A percentile compares a stretch with the other conserved stretches of the same genome.
phyloP scores from a whole-genome alignment of 2,329 filamentous ascomycete genomes.

The Stromatinia cepivora region DNA sequence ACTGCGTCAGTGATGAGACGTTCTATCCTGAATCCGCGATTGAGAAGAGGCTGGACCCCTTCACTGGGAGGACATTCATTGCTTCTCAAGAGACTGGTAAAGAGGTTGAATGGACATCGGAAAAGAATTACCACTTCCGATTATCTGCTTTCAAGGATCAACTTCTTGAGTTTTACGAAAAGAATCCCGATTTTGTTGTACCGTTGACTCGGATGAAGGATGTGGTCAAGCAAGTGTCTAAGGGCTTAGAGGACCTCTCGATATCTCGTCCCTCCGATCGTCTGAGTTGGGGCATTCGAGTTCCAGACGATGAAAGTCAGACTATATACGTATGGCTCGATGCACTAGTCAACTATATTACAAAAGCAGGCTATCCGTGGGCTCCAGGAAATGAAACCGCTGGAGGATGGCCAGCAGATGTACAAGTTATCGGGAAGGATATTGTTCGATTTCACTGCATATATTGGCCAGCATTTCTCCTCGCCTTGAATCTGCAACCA shows the following conservation, averaged over 20 bases:
- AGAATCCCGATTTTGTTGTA: constrained; percentile 75
- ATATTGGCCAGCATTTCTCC: constrained; percentile 95
- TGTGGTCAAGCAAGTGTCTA: constrained; percentile 72
- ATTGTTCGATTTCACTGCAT: constrained; percentile 95
- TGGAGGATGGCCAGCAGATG: constrained; percentile 83
- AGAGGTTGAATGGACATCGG: constrained; percentile 91
- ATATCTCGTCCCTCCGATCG: constrained; percentile 79
- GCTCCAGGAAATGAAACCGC: constrained; percentile 60
- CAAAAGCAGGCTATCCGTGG: constrained; percentile 84
- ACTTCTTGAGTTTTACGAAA: constrained; percentile 75
- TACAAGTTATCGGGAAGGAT: constrained; percentile 94
- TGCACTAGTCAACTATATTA: constrained; percentile 91
- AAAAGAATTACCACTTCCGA: constrained; percentile 93
- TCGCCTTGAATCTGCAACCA: constrained; percentile 78
- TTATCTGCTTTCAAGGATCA: constrained; percentile 79
- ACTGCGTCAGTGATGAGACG: constrained; percentile 93
- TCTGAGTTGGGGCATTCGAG: constrained; percentile 83
- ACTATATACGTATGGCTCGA: constrained; percentile 99
- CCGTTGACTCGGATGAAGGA: constrained; percentile 74
- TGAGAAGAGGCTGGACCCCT: constrained; percentile 71
- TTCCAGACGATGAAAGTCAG: constrained; percentile 79
- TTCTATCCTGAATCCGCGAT: constrained; percentile 83
- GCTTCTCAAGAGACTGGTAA: constrained; percentile 84
- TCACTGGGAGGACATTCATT: constrained; percentile 81
- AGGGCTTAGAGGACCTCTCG: constrained; percentile 82